A percentile compares a stretch with the other conserved stretches of the same genome.
phyloP scores from a whole-genome alignment of 805 yeast genomes.

The Candida railenensis region DNA sequence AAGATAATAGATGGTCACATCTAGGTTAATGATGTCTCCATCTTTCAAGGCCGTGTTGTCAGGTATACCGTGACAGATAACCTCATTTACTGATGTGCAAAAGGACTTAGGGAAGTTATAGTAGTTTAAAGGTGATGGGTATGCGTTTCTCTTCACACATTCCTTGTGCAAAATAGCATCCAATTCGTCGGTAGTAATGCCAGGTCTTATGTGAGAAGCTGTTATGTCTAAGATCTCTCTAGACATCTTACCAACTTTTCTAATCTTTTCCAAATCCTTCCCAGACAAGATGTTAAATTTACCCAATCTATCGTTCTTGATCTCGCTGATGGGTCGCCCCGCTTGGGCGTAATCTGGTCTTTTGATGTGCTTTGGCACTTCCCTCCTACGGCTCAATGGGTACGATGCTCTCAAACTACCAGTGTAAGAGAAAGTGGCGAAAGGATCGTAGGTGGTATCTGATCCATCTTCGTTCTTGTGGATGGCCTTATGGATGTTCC shows the following conservation, averaged over 20 bases:
- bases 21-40: slow-evolving; percentile 93
- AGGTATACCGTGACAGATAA: slow-evolving; percentile 96
- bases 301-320: slow-evolving; percentile 64
- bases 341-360: slow-evolving; percentile 80
- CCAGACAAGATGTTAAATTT: slow-evolving; percentile 61
- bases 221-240: slow-evolving; percentile 90
- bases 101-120: slow-evolving; percentile 89
- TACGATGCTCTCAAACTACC: slow-evolving; percentile 77
- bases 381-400: slow-evolving; percentile 73
- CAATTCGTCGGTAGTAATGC: slow-evolving; percentile 89
- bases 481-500: slow-evolving; percentile 71
- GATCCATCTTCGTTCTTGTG: slow-evolving; percentile 59
- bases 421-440: slow-evolving; percentile 71
- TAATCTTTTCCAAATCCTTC: slow-evolving; percentile 72
- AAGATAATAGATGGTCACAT: slow-evolving; percentile 77
- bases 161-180: slow-evolving; percentile 86
- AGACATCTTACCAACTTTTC: slow-evolving; percentile 71
- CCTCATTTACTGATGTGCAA: slow-evolving; percentile 93
- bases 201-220: slow-evolving; percentile 80
- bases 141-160: slow-evolving; percentile 82
- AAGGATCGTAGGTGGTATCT: slow-evolving; percentile 72
- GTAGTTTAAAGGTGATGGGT: slow-evolving; percentile 94
- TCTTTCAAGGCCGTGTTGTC: slow-evolving; percentile 84
- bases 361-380: slow-evolving; percentile 67
- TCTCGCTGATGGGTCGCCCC: slow-evolving; percentile 81